Evolutionary conservation across 2,329 filamentous ascomycete genomes (phyloP), one percentile per base, ranked within the genome.

Genomic region (Apiospora kogelbergensis): DNA sequence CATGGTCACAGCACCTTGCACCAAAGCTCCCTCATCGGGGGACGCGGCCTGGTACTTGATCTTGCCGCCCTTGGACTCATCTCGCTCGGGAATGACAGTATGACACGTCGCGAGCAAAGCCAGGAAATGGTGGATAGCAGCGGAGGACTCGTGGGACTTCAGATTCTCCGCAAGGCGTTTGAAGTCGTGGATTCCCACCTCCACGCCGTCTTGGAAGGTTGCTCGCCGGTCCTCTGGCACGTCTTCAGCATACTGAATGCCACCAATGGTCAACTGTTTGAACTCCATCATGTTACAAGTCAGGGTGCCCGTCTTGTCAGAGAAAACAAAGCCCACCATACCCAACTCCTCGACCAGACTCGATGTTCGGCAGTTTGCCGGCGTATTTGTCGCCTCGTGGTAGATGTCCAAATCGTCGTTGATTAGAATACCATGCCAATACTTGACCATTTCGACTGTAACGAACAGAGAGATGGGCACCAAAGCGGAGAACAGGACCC

Each of bases 221-320:
- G 94, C 91, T 74, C 93, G 89, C 69, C 94, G 90, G 78, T 99
- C 96, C 80, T 99, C 96, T 0, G 96, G 92, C 1, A 98, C 90
- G 57, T 95, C 93, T 67, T 96, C 94, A 15, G 93, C 92, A 77
- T 99, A 99, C 81, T 97, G 95, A 67, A 98, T 91, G 33, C 96
- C 96, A 33, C 90, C 93, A 77, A 99, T 98, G 0, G 93, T 92
- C 76, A 93, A 97, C 80, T 98, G 94, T 78, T 94, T 94, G 80
- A 98, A 99, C 80, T 98, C 95, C 96, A 99, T 98, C 86, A 94
- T 91, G 78, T 98, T 98, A 82, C 95, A 97, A n/a, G 95, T 98
- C 76, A 98, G 84, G 4, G 95, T 98, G 57, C 95, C 95, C 1
- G 95, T 98, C 84, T 98, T 98, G 84, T 98, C 95, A 0, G 94